A percentile compares a stretch with the other conserved stretches of the same genome.
Evolutionary conservation across 2,329 filamentous ascomycete genomes (phyloP).

Genomic region (Penicillium sp.): DNA sequence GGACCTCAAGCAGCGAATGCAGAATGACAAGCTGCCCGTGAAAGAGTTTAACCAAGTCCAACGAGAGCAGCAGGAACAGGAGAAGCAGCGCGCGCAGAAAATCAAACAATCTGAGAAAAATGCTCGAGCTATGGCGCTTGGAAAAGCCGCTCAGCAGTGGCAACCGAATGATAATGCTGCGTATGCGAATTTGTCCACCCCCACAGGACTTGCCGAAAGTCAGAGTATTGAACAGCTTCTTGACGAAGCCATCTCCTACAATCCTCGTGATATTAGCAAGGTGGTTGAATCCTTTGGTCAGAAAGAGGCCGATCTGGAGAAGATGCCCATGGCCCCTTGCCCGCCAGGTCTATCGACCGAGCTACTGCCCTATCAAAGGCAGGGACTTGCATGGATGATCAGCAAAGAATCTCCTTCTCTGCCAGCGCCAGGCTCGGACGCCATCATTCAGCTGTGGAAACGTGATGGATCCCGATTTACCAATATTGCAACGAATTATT

Average conservation of each 20-base stretch:
- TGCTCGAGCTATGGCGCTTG: conserved; percentile 22
- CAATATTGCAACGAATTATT: conserved; percentile 68
- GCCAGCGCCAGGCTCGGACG: conserved; percentile 53
- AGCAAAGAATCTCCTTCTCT: conserved; percentile 66
- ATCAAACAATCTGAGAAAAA: conserved; percentile 36
- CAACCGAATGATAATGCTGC: conserved; percentile 20
- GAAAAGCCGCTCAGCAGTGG: conserved; percentile 22
- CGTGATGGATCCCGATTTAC: conserved; percentile 48
- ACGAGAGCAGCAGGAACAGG: conserved; percentile 37
- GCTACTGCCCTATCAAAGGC: conserved; percentile 70
- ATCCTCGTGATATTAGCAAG: conserved; percentile 58
- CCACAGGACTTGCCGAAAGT: conserved; percentile 19
- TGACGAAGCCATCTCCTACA: conserved; percentile 59
- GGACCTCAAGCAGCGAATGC: conserved; percentile 57
- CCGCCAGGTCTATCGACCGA: conserved; percentile 59
- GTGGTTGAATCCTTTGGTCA: conserved; percentile 65
- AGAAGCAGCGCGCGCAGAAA: conserved; percentile 50
- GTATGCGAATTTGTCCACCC: conserved; percentile 34
- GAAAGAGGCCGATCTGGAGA: conserved; percentile 62
- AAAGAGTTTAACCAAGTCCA: conserved; percentile 50
- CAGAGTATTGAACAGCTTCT: conserved; percentile 59
- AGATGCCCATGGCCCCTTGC: conserved; percentile 66
- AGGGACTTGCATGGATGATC: conserved; percentile 77
- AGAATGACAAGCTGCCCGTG: conserved; percentile 57
- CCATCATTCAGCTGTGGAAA: conserved; percentile 74